Conservation (phyloP, 108 stramenopile genomes). For the Nitzschia sp. region DNA sequence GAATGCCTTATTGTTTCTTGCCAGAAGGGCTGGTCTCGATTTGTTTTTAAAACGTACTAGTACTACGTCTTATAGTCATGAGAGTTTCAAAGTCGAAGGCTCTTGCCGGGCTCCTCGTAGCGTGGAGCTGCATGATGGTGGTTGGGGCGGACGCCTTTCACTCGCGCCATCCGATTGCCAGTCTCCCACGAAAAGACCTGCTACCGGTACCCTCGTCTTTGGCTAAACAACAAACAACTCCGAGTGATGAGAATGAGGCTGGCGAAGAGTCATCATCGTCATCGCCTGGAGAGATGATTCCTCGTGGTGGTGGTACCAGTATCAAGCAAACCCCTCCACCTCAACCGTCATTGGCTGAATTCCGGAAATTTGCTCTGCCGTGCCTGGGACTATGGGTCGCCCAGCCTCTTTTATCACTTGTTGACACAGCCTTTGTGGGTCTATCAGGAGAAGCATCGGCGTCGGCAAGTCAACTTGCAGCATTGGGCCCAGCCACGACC, state of each 20-base stretch:
- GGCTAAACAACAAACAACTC: background rate
- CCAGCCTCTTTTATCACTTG: constrained; percentile 74
- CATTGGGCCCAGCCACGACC: constrained; percentile 74
- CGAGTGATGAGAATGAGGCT: constrained; percentile 15
- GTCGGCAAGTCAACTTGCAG: constrained; percentile 45
- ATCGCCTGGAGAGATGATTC: constrained; percentile 13
- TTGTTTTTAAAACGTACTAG: too few species aligned
- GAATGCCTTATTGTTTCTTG: too few species aligned
- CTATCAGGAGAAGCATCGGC: constrained; percentile 50
- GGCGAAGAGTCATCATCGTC: too few species aligned
- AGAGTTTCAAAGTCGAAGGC: background rate
- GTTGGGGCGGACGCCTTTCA: background rate
- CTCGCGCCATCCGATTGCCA: background rate
- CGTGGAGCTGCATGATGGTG: background rate
- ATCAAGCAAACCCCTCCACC: constrained; percentile 39
- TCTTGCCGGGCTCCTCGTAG: background rate
- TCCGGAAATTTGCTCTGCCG: constrained; percentile 79
- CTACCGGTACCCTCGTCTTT: background rate
- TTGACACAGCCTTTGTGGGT: constrained; percentile 87
- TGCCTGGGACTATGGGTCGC: constrained; percentile 83
- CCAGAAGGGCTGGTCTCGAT: too few species aligned
- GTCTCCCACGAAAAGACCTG: background rate
- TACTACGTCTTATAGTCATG: constrained; percentile 1
- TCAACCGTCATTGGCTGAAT: constrained; percentile 50
- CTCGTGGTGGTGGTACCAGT: constrained; percentile 28